Percentiles rank a stretch among this genome's conserved stretches.
These are phyloP conservation scores for Plasmopara muralis DNA, from an alignment of 352 stramenopile genomes.

Conservation along the genomic window DNA sequence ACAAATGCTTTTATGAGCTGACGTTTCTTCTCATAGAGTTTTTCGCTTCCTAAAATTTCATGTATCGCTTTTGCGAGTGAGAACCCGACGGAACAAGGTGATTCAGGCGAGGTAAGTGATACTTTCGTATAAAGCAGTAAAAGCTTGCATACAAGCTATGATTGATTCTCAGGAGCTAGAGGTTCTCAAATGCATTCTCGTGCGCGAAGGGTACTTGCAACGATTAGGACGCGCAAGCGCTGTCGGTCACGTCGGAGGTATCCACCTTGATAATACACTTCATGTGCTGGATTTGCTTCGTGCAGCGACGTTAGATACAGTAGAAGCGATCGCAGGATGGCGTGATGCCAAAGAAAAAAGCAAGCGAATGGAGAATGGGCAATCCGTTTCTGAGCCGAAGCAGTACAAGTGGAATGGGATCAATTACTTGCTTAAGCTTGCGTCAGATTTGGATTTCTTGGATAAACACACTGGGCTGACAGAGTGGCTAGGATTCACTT, in stretches of 20 bases:
- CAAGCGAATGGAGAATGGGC: neutral
- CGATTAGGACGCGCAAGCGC: slow-evolving; percentile 48
- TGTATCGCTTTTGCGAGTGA: slow-evolving; percentile 27
- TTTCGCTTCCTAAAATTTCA: slow-evolving; percentile 37
- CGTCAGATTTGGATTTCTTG: slow-evolving; percentile 87
- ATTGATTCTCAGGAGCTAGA: slow-evolving; percentile 61
- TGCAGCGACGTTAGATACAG: slow-evolving; percentile 79
- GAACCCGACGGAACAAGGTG: slow-evolving; percentile 22
- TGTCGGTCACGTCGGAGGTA: slow-evolving; percentile 34
- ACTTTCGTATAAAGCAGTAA: neutral
- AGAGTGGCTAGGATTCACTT: slow-evolving; percentile 80
- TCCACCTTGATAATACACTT: slow-evolving; percentile 60
- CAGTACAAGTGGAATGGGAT: slow-evolving; percentile 86
- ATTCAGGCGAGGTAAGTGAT: slow-evolving; percentile 43
- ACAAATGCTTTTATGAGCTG: neutral
- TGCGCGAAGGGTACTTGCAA: slow-evolving; percentile 85
- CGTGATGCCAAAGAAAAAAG: slow-evolving; percentile 23
- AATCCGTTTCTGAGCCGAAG: slow-evolving; percentile 13
- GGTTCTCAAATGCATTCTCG: slow-evolving; percentile 83
- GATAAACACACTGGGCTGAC: slow-evolving; percentile 63
- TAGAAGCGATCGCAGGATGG: slow-evolving; percentile 80
- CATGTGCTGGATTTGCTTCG: slow-evolving; percentile 86
- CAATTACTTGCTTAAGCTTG: slow-evolving; percentile 90
- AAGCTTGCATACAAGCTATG: neutral
- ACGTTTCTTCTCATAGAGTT: neutral